Base-by-base conservation (phyloP, 345 rosid species). In the Dipteronia sinensis region DNA sequence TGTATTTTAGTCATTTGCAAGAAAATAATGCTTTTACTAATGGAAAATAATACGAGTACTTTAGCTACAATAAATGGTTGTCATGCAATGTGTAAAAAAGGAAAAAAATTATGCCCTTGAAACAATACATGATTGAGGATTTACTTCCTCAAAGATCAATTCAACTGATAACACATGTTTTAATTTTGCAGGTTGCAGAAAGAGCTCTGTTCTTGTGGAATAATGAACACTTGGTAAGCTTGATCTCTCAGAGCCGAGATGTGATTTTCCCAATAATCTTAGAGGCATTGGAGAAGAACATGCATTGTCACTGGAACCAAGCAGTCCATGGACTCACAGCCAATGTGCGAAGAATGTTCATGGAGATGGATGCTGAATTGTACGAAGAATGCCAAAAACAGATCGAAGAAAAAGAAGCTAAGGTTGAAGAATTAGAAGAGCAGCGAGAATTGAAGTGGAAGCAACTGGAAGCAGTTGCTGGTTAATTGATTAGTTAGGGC, bases 191-290 rank as follows among this genome's bases (percentile, higher is more conserved):
- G 93, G 91, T 90, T 17, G 91, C 91, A n/a, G 92, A 90, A 83
- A 83, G 91, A 34, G 85, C 90, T 42, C 78, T 90, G 49, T 90
- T 86, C 85, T 83, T 89, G 85, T 90, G 92, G 91, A 87, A 89
- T 84, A 89, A 86, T 12, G 92, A 89, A 53, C 91, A 90, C 73
- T 81, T 90, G 31, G 85, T 84, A 74, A 84, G 80, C 55, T 44
- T 90, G 78, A 89, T 90, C 55, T 80, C 86, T 11, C 80, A 87
- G 78, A 87, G 89, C 77, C 77, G 85, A 51, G 81, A 80, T 40
- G 82, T 85, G 77, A 86, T 90, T 51, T 83, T 89, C 44, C 91
- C 94, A 3, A 82, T 89, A 55, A 86, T 89, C 38, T 86, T 87
- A 62, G 89, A 87, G 67, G 85, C 90, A 20, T 65, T 90, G 78